Percentiles rank a stretch among this genome's conserved stretches.
phyloP scores from a whole-genome alignment of 2,329 filamentous ascomycete genomes.

The Penicillium expansum region DNA sequence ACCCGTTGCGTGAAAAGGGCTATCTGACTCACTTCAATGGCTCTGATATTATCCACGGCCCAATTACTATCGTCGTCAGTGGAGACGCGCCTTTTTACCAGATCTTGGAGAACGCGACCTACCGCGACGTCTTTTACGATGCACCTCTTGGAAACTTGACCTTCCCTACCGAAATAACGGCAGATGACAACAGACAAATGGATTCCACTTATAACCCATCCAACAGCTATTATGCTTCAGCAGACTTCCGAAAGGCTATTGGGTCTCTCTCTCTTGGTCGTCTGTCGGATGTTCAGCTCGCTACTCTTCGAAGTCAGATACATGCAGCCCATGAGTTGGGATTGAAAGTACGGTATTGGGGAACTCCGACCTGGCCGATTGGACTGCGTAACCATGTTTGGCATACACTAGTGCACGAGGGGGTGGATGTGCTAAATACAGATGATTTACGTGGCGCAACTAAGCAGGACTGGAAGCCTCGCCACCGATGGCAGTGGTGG shows the following conservation, averaged over 20 bases:
- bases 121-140: conserved; percentile 52
- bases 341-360: conserved; percentile 61
- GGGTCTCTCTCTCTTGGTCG: conserved; percentile 50
- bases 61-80: conserved; percentile 49
- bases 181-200: not conserved
- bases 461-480: conserved; percentile 39
- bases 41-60: conserved; percentile 31
- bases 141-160: conserved; percentile 41
- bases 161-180: not conserved
- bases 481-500: conserved; percentile 17
- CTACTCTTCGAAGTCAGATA: conserved; percentile 48
- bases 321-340: conserved; percentile 51
- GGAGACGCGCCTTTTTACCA: conserved; percentile 47
- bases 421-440: conserved; percentile 60
- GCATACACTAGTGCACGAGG: conserved; percentile 55
- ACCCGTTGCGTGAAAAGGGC: conserved; percentile 41
- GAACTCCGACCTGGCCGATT: conserved; percentile 57
- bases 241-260: conserved; percentile 55
- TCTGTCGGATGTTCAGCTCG: conserved; percentile 48
- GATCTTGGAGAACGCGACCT: conserved; percentile 38
- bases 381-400: conserved; percentile 56
- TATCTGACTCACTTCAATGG: conserved; percentile 49
- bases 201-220: conserved; percentile 43
- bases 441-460: conserved; percentile 56
- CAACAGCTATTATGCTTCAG: conserved; percentile 67